Evolutionary conservation across 176 grass and related monocot species (phyloP).

Genomic region (Musa itinerans): DNA sequence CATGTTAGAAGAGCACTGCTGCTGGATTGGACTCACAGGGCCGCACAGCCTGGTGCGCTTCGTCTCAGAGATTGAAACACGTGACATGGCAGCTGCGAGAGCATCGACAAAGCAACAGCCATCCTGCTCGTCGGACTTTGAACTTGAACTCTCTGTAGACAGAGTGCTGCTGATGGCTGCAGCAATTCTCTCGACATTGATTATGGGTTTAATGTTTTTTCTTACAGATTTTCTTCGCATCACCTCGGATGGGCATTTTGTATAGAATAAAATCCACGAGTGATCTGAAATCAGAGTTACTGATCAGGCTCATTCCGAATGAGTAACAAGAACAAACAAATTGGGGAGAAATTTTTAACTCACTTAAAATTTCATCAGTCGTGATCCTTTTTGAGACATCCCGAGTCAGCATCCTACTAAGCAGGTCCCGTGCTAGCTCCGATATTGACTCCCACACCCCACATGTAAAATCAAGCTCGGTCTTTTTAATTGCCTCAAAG

Average conservation of each 20-base stretch:
- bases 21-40: constrained; percentile 1
- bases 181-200: neutral
- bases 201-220: constrained; percentile 10
- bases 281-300: neutral
- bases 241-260: neutral
- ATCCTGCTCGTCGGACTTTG: constrained; percentile 26
- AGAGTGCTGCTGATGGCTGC: neutral
- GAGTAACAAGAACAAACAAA: neutral
- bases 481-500: constrained; percentile 74
- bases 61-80: constrained; percentile 44
- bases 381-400: constrained; percentile 66
- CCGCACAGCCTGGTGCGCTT: constrained; percentile 38
- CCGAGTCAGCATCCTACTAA: constrained; percentile 64
- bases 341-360: neutral
- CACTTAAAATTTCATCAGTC: constrained; percentile 66
- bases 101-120: constrained; percentile 29
- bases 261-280: constrained; percentile 14
- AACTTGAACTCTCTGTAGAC: constrained; percentile 14
- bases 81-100: constrained; percentile 33
- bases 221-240: constrained; percentile 6
- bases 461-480: constrained; percentile 62
- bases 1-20: constrained; percentile 21
- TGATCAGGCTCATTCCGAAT: neutral
- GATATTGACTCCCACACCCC: constrained; percentile 62
- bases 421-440: constrained; percentile 50